phyloP scores from a whole-genome alignment of 352 stramenopile species.

The Thalassiosira sp. region DNA sequence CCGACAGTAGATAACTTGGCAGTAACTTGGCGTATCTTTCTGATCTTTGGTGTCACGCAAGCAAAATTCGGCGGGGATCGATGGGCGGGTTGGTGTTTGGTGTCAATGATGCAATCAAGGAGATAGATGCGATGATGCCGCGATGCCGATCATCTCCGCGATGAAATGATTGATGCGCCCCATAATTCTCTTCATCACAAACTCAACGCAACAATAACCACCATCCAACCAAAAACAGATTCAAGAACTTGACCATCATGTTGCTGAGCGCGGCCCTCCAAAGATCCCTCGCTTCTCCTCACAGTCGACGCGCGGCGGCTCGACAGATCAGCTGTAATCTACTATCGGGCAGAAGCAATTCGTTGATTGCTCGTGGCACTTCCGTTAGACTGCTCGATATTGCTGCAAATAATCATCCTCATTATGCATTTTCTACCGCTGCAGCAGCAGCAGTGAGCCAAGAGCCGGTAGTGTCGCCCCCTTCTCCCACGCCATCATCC shows the following conservation, averaged over 20 bases:
- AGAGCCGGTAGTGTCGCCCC: neutral
- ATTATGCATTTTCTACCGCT: conserved; percentile 28
- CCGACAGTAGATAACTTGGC: no score
- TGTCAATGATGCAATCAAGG: neutral
- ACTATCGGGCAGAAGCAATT: neutral
- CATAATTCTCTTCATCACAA: neutral
- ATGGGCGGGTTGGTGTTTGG: neutral
- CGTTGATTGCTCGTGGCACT: conserved; percentile 1
- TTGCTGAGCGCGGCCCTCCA: conserved; percentile 15
- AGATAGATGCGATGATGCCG: no score
- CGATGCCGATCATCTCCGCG: no score
- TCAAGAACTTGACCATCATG: conserved; percentile 1
- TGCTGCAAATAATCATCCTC: neutral
- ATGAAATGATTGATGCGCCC: neutral
- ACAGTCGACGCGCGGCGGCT: neutral
- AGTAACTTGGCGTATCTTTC: neutral
- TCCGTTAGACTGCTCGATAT: conserved; percentile 5
- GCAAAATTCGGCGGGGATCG: neutral
- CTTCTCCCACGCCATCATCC: neutral
- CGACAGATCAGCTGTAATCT: conserved; percentile 5
- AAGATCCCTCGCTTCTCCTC: conserved; percentile 20
- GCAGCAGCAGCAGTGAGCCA: conserved; percentile 2
- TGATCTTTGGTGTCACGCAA: no score
- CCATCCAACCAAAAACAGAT: no score
- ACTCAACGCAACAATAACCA: no score